A percentile compares a stretch with the other conserved stretches of the same genome.
Evolutionary conservation across 1,139 yeast species (phyloP).

Genomic region (Magnusiomyces sp.): DNA sequence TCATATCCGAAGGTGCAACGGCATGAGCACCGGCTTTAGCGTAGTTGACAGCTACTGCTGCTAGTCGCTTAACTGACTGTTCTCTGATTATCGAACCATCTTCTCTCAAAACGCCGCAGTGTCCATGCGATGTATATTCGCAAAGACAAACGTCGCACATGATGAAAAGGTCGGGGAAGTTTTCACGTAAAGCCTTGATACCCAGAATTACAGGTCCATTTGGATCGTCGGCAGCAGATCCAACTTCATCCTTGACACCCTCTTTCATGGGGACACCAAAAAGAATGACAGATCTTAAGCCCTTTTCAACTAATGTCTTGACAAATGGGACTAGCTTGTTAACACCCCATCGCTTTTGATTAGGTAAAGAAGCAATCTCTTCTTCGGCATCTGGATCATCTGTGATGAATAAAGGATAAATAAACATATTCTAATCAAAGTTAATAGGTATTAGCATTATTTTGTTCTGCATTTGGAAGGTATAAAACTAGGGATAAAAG

Average conservation of each 20-base stretch:
- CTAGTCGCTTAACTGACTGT: constrained; percentile 68
- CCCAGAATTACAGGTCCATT: constrained; percentile 88
- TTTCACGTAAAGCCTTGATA: constrained; percentile 50
- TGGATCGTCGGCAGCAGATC: constrained; percentile 93
- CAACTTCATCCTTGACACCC: constrained; percentile 69
- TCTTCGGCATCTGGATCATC: constrained; percentile 78
- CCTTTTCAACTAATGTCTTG: constrained; percentile 61
- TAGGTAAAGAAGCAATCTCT: constrained; percentile 68
- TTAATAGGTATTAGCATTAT: too few relatives aligned
- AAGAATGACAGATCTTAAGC: constrained; percentile 74
- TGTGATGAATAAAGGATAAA: constrained; percentile 82
- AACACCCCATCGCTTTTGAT: constrained; percentile 79
- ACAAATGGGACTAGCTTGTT: constrained; percentile 72
- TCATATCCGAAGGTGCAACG: constrained; percentile 97
- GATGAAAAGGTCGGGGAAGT: constrained; percentile 75
- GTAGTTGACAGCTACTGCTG: constrained; percentile 91
- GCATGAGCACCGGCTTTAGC: constrained; percentile 94
- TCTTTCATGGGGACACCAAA: constrained; percentile 84
- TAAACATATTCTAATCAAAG: constrained; percentile 50
- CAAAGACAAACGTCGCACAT: constrained; percentile 95
- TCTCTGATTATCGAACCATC: constrained; percentile 82
- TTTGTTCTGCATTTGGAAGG: too few relatives aligned
- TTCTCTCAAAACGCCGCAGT: constrained; percentile 82
- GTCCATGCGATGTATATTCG: constrained; percentile 95
- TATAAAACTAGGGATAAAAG: constrained; percentile 18